Evolutionary conservation across 1,284 basidiomycete species (phyloP).

Genomic region (Melanopsichium pennsylvanicum): DNA sequence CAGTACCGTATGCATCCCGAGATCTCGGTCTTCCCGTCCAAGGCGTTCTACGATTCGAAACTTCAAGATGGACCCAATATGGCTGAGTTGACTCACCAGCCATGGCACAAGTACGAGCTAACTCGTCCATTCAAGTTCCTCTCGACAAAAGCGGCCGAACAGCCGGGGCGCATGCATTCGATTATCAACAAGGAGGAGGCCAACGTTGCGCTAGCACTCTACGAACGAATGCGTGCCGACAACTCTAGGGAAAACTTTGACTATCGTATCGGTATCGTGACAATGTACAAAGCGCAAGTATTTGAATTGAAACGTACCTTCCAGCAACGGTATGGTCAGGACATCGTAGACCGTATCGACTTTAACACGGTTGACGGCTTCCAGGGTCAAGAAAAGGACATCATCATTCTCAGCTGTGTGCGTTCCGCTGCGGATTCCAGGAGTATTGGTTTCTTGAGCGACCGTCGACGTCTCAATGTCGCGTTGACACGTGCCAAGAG

Average conservation of each 20-base stretch:
- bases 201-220: slow-evolving; percentile 80
- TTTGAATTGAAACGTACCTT: slow-evolving; percentile 79
- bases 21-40: slow-evolving; percentile 88
- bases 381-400: slow-evolving; percentile 99
- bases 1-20: slow-evolving; percentile 99
- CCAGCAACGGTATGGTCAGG: slow-evolving; percentile 75
- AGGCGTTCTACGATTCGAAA: slow-evolving; percentile 83
- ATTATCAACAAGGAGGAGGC: slow-evolving; percentile 82
- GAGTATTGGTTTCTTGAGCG: slow-evolving; percentile 76
- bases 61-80: slow-evolving; percentile 89
- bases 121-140: slow-evolving; percentile 92
- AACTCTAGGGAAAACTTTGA: slow-evolving; percentile 72
- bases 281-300: slow-evolving; percentile 95
- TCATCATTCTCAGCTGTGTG: slow-evolving; percentile 97
- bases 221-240: slow-evolving; percentile 76
- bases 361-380: slow-evolving; percentile 99
- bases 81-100: slow-evolving; percentile 79
- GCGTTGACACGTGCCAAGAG: slow-evolving; percentile 94
- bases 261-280: slow-evolving; percentile 85
- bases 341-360: slow-evolving; percentile 76
- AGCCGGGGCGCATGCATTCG: slow-evolving; percentile 72
- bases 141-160: slow-evolving; percentile 71
- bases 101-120: slow-evolving; percentile 82
- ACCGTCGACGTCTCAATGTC: slow-evolving; percentile 74
- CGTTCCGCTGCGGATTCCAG: slow-evolving; percentile 72